These are phyloP conservation scores for Moniliophthora roreri DNA, from an alignment of 1,284 basidiomycete species.

Conservation along the genomic window DNA sequence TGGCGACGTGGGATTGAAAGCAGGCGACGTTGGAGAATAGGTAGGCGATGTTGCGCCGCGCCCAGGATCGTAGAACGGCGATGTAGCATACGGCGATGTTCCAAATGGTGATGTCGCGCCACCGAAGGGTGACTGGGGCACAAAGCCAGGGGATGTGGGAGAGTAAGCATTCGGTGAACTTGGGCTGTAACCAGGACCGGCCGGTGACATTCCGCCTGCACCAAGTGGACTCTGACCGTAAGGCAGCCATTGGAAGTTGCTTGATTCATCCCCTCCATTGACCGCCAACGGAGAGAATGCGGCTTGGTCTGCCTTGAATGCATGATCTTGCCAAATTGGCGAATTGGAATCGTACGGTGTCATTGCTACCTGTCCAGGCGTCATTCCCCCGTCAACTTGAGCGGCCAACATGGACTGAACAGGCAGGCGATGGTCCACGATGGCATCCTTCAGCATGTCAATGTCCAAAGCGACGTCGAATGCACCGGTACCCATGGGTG, in stretches of 20 bases:
- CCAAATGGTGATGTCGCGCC: conserved; percentile 82
- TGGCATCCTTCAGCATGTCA: conserved; percentile 98
- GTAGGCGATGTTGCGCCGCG: conserved; percentile 76
- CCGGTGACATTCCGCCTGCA: conserved; percentile 79
- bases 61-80: conserved; percentile 75
- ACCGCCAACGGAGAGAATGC: conserved; percentile 94
- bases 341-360: conserved; percentile 94
- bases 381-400: conserved; percentile 86
- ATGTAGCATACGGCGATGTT: conserved; percentile 76
- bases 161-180: conserved; percentile 84
- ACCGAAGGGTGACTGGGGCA: conserved; percentile 81
- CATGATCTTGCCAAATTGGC: conserved; percentile 72
- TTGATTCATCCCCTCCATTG: conserved; percentile 81
- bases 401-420: conserved; percentile 83
- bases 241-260: conserved; percentile 70
- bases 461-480: conserved; percentile 97
- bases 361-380: conserved; percentile 88
- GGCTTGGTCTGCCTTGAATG: conserved; percentile 81
- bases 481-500: conserved; percentile 94
- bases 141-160: conserved; percentile 82
- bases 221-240: conserved; percentile 84
- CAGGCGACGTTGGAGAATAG: conserved; percentile 84
- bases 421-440: conserved; percentile 94
- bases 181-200: conserved; percentile 76
- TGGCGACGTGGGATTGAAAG: conserved; percentile 78